These are phyloP conservation scores for Alternaria ventricosa DNA, from an alignment of 2,329 filamentous ascomycete species.

Conservation along the genomic window DNA sequence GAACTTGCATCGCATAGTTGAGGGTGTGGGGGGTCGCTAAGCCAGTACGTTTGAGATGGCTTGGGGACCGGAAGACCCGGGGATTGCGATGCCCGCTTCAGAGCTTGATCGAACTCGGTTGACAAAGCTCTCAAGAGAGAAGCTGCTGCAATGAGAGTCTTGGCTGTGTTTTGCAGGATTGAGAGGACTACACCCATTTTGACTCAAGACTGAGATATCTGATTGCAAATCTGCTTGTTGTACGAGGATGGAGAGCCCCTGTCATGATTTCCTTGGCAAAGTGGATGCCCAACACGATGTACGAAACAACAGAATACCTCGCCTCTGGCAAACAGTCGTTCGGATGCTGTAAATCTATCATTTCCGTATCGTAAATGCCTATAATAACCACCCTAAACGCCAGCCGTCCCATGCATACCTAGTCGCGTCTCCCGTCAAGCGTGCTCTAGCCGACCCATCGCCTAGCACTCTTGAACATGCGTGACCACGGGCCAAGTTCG, in stretches of 20 bases:
- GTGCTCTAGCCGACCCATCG: slow-evolving; percentile 74
- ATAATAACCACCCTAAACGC: slow-evolving; percentile 1
- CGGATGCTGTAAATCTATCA: neutral
- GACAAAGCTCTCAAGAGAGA: slow-evolving; percentile 4
- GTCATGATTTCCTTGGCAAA: neutral
- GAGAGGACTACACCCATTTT: slow-evolving; percentile 1
- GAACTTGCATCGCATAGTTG: slow-evolving; percentile 6
- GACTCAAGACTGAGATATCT: neutral
- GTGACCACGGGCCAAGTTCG: slow-evolving; percentile 82
- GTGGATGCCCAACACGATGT: neutral
- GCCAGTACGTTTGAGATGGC: slow-evolving; percentile 13
- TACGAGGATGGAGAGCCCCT: neutral
- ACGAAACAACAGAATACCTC: neutral
- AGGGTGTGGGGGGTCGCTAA: slow-evolving; percentile 13
- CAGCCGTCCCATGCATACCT: neutral
- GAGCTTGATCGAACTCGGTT: slow-evolving; percentile 10
- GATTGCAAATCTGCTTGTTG: neutral
- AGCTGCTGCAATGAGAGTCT: neutral
- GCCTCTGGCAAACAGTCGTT: neutral
- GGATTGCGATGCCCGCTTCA: slow-evolving; percentile 13
- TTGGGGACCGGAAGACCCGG: slow-evolving; percentile 10
- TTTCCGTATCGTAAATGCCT: slow-evolving; percentile 4
- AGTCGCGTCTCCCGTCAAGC: neutral
- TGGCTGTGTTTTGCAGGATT: neutral
- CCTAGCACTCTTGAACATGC: slow-evolving; percentile 86